phyloP scores from a whole-genome alignment of 371 early-diverging fungal species.

The Rhizopus arrhizus region DNA sequence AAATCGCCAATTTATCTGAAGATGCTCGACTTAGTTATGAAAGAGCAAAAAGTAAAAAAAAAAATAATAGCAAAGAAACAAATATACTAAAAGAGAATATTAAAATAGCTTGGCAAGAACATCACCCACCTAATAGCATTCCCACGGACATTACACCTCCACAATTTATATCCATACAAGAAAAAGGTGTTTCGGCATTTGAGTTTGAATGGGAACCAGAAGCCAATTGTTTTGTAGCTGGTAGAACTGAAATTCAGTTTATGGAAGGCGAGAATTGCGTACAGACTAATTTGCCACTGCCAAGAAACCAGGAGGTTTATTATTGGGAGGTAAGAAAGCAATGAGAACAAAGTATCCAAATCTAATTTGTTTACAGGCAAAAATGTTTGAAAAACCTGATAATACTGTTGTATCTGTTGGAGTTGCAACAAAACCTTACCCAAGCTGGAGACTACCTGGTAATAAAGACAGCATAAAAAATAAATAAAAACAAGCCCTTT shows the following conservation, averaged over 20 bases:
- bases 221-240: slow-evolving; percentile 69
- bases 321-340: slow-evolving; percentile 63
- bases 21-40: slow-evolving; percentile 51
- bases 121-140: slow-evolving; percentile 63
- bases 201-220: slow-evolving; percentile 76
- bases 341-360: background rate
- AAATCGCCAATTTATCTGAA: slow-evolving; percentile 40
- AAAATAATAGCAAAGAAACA: background rate
- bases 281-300: slow-evolving; percentile 81
- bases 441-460: slow-evolving; percentile 70
- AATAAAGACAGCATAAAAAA: slow-evolving; percentile 11
- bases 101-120: slow-evolving; percentile 51
- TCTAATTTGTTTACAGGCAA: slow-evolving; percentile 42
- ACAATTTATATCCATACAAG: slow-evolving; percentile 70
- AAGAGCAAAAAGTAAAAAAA: slow-evolving; percentile 43
- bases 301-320: slow-evolving; percentile 76
- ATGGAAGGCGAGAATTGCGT: slow-evolving; percentile 75
- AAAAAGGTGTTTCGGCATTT: slow-evolving; percentile 86
- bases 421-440: slow-evolving; percentile 72
- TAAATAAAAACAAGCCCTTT: background rate
- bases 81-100: background rate
- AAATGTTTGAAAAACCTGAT: slow-evolving; percentile 71
- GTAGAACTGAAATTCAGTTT: slow-evolving; percentile 77
- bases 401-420: slow-evolving; percentile 66
- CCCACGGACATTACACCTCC: slow-evolving; percentile 67